Base-by-base conservation (phyloP, 345 rosid species). In the Capsella bursapastoris region DNA sequence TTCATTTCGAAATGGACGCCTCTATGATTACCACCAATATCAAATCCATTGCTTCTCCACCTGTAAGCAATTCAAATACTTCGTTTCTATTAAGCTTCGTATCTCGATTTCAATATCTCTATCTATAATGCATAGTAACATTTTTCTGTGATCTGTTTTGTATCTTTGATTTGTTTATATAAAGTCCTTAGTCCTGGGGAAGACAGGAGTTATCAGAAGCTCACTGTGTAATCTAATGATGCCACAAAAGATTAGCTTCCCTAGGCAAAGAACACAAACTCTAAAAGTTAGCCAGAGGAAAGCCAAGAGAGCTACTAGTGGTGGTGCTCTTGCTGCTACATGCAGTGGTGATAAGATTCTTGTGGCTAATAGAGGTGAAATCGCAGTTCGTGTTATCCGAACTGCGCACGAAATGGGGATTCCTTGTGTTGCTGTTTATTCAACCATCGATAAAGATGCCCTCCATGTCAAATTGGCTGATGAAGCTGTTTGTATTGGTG, bases 391-490 rank as follows among this genome's bases (percentile, higher is more conserved):
- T 28, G 87, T 95, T 11, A 92, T 95, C 75, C 83, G 99, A 56
- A 90, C 97, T 27, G 99, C 99, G 9, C 99, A 95, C 64, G 99
- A 95, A 50, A 44, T 95, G 93, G 97, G 97, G 63, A 92, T 95
- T 16, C 97, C 99, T 34, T 95, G 99, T 81, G 99, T 95, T 66
- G 96, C 97, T 75, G 97, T 95, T 53, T 95, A 95, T 79, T 95
- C 97, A 0, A 95, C 97, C 3, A 95, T 90, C 14, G 99, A 95
- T 57, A 95, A 89, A 82, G 99, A 92, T 72, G 99, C 97, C 1
- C 93, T 95, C 6, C 99, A 92, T 77, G 97, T 95, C 11, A 91
- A 92, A 76, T 80, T 95, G 82, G 97, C 99, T 65, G 97, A 95
- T 75, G 97, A 90, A 74, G 87, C 99, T 0, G 92, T 95, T 79